Percentiles rank a stretch among this genome's conserved stretches.
Evolutionary conservation across 495 filamentous ascomycete species (phyloP).

Genomic region (Hypoxylon crocopeplum): DNA sequence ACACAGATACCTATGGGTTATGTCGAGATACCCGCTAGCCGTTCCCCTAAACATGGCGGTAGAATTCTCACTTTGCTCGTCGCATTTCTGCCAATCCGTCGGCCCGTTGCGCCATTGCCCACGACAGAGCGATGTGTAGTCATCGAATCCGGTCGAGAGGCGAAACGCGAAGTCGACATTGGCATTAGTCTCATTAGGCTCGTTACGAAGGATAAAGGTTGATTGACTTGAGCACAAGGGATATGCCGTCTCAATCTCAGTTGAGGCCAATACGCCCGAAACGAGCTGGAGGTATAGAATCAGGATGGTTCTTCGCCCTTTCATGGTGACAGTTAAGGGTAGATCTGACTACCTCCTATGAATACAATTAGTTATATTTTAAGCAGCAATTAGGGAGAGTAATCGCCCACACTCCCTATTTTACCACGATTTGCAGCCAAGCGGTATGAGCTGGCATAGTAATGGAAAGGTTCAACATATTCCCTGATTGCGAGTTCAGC

Average conservation of each 20-base stretch:
- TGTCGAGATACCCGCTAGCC: slow-evolving; percentile 2
- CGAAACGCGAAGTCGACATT: slow-evolving; percentile 1
- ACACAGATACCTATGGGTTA: slow-evolving; percentile 6
- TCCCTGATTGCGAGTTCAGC: too few relatives aligned
- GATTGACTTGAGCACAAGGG: neutral
- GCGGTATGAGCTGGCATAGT: too few relatives aligned
- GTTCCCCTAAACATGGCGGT: slow-evolving; percentile 11
- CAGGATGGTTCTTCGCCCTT: too few relatives aligned
- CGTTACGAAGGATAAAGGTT: slow-evolving; percentile 1
- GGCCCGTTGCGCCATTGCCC: neutral
- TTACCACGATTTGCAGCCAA: too few relatives aligned
- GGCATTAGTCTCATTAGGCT: neutral
- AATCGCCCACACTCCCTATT: too few relatives aligned
- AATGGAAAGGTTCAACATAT: too few relatives aligned
- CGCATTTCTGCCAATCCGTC: slow-evolving; percentile 7
- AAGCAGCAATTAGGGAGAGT: too few relatives aligned
- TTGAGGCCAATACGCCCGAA: neutral
- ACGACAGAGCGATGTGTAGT: slow-evolving; percentile 4
- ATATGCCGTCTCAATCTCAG: neutral
- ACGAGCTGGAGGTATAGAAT: neutral
- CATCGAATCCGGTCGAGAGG: neutral
- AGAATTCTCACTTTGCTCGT: neutral
- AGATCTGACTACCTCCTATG: too few relatives aligned
- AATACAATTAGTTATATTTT: too few relatives aligned
- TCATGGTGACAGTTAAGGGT: too few relatives aligned